Conservation (phyloP, 1,139 yeast genomes). For the Yamadazyma pseudoaaseri region DNA sequence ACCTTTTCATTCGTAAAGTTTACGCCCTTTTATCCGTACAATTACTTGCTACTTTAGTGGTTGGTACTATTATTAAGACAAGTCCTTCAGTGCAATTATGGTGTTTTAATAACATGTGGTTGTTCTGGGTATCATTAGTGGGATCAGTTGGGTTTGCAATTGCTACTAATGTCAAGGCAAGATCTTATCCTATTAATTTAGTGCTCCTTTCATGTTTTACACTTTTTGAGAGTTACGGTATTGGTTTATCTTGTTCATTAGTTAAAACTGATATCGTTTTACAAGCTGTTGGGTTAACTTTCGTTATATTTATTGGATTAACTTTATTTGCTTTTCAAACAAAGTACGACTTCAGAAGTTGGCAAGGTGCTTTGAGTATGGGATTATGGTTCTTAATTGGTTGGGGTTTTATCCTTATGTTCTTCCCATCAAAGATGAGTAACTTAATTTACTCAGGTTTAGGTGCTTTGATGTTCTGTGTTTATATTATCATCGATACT, state of each 20-base stretch:
- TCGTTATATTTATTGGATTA: slow-evolving; percentile 69
- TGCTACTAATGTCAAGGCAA: slow-evolving; percentile 57
- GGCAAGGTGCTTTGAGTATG: slow-evolving; percentile 65
- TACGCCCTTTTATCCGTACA: slow-evolving; percentile 71
- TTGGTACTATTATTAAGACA: slow-evolving; percentile 55
- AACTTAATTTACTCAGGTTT: slow-evolving; percentile 67
- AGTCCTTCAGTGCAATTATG: slow-evolving; percentile 52
- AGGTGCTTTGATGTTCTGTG: slow-evolving; percentile 73
- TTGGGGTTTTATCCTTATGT: slow-evolving; percentile 66
- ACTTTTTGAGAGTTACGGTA: slow-evolving; percentile 66
- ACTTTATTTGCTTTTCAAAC: slow-evolving; percentile 79
- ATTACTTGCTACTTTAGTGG: slow-evolving; percentile 56
- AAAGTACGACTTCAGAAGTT: slow-evolving; percentile 74
- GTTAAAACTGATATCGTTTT: slow-evolving; percentile 65
- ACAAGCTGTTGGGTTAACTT: slow-evolving; percentile 71
- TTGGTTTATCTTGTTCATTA: slow-evolving; percentile 67
- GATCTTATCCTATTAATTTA: slow-evolving; percentile 63
- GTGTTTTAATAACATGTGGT: slow-evolving; percentile 62
- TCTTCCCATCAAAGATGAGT: slow-evolving; percentile 57
- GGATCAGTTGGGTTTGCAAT: slow-evolving; percentile 65
- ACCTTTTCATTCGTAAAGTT: slow-evolving; percentile 75
- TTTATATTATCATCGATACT: slow-evolving; percentile 77
- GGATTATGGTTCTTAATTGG: slow-evolving; percentile 71
- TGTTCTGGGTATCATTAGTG: slow-evolving; percentile 53
- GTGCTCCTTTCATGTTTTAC: slow-evolving; percentile 66